These are phyloP conservation scores for Meira miltonrushii DNA, from an alignment of 1,284 basidiomycete species.

Conservation along the genomic window DNA sequence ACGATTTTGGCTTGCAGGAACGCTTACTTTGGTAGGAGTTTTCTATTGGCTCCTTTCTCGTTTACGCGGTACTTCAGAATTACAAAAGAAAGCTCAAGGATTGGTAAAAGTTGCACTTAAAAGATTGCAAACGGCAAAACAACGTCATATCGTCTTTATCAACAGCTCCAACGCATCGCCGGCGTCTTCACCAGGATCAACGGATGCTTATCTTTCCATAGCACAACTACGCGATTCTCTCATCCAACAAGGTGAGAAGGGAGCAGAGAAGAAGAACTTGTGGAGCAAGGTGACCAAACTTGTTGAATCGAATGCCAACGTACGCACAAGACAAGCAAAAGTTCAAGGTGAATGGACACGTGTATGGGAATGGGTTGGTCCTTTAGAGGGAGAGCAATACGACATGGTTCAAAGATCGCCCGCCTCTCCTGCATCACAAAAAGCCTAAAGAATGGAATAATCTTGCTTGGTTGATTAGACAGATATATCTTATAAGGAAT, in stretches of 20 bases:
- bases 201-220: constrained; percentile 81
- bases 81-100: constrained; percentile 18
- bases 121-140: constrained; percentile 22
- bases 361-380: constrained; percentile 57
- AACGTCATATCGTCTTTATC: constrained; percentile 15
- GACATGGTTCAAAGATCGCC: too few species aligned
- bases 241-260: constrained; percentile 73
- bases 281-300: constrained; percentile 82
- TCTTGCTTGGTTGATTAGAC: neutral
- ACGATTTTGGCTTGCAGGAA: neutral
- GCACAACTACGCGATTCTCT: constrained; percentile 85
- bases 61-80: constrained; percentile 9
- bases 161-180: constrained; percentile 60
- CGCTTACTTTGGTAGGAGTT: neutral
- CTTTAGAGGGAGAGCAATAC: neutral
- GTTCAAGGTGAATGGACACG: constrained; percentile 66
- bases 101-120: constrained; percentile 30
- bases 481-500: neutral
- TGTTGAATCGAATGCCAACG: constrained; percentile 91
- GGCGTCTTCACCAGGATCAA: constrained; percentile 32
- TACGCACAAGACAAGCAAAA: constrained; percentile 81
- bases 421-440: too few species aligned
- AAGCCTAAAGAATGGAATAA: neutral
- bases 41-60: constrained; percentile 22
- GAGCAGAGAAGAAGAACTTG: constrained; percentile 64